Conservation (phyloP, 345 rosid species). For the Moringa oleifera region DNA sequence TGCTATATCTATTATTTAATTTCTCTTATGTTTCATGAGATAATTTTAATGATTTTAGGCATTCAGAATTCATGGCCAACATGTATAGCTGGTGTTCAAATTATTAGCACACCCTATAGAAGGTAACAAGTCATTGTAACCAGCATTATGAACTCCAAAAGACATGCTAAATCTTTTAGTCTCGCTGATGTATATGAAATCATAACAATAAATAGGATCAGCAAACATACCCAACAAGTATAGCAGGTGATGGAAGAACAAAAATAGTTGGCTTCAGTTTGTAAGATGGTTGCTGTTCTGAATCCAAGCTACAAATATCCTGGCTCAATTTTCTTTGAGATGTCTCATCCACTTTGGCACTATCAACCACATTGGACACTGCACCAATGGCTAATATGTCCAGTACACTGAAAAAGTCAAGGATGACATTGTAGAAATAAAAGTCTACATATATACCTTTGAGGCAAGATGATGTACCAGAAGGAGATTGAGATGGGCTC, state of each 20-base stretch:
- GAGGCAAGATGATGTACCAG: constrained; percentile 49
- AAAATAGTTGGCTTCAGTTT: constrained; percentile 64
- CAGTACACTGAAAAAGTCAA: constrained; percentile 7
- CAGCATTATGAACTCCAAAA: not conserved
- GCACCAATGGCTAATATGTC: constrained; percentile 20
- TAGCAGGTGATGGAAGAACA: constrained; percentile 87
- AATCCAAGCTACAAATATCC: constrained; percentile 58
- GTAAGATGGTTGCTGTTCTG: constrained; percentile 43
- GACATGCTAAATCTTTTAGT: not conserved
- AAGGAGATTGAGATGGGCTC: constrained; percentile 52
- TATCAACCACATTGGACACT: constrained; percentile 46
- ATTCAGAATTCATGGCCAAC: too few species aligned
- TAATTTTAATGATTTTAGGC: too few species aligned
- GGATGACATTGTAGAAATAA: constrained; percentile 1
- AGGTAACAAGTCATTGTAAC: too few species aligned
- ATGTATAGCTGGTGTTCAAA: too few species aligned
- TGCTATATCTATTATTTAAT: too few species aligned
- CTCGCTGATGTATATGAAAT: constrained; percentile 1
- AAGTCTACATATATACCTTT: constrained; percentile 37
- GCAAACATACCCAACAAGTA: constrained; percentile 84
- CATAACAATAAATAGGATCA: not conserved
- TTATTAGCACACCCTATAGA: too few species aligned
- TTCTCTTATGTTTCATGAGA: too few species aligned
- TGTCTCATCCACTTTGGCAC: constrained; percentile 61
- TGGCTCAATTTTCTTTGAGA: constrained; percentile 61